Evolutionary conservation across 495 filamentous ascomycete species (phyloP), one percentile per base, ranked within the genome.

Genomic region (Halenospora varia): DNA sequence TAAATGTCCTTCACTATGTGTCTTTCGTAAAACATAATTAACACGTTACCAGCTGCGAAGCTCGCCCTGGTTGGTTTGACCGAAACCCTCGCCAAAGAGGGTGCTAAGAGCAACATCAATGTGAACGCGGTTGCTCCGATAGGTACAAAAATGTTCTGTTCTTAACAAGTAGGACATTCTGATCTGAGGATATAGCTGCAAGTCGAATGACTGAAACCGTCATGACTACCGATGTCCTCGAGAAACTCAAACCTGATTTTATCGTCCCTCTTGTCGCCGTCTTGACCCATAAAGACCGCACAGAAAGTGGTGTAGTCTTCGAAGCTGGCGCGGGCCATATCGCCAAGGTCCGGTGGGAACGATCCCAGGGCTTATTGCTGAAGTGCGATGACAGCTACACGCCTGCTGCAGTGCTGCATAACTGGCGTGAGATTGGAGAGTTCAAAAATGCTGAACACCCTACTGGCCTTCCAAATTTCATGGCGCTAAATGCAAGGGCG

Each of bases 21-120:
- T n/a, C n/a, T n/a, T n/a, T n/a, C n/a, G n/a, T n/a, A n/a, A n/a
- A n/a, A n/a, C n/a, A n/a, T n/a, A n/a, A n/a, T n/a, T n/a, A n/a
- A n/a, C n/a, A n/a, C n/a, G n/a, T n/a, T n/a, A n/a, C n/a, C n/a
- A n/a, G 92, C 94, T 55, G 94, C 94, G 62, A 98, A 98, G 79
- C 80, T 97, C 50, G 88, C 89, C 57, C 88, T 94, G 83, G 92
- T 98, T 55, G 94, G 92, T 60, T 98, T 98, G 78, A 97, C 94
- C 18, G 94, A 98, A 81, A 96, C 94, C 2, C 83, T 98, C 56
- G 94, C 95, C 51, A 97, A 96, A 77, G 94, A 98, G 77, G 94
- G 94, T 61, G 80, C 84, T 63, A 98, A 98, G 74, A 97, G 97
- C 78, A 97, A 98, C 82, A 97, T 98, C 63, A 74, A 96, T 66